Evolutionary conservation across 2,329 filamentous ascomycete species (phyloP).

Genomic region (Chaetothyriales sp.): DNA sequence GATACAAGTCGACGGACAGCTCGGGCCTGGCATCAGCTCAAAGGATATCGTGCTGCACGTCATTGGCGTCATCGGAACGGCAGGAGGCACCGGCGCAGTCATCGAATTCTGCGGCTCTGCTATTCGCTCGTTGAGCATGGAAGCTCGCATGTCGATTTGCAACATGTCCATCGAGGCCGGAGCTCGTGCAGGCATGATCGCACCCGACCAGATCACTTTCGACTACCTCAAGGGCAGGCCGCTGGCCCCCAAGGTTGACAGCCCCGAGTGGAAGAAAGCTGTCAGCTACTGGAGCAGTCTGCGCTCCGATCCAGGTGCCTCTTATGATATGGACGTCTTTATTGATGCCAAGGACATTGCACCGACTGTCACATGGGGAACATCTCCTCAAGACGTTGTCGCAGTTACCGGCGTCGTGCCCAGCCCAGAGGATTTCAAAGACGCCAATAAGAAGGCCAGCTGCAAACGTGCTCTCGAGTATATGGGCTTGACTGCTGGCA

Average conservation of each 20-base stretch:
- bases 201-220: slow-evolving; percentile 84
- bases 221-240: slow-evolving; percentile 88
- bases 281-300: slow-evolving; percentile 75
- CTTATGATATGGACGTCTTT: slow-evolving; percentile 77
- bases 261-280: slow-evolving; percentile 79
- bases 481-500: slow-evolving; percentile 82
- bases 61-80: slow-evolving; percentile 87
- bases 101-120: slow-evolving; percentile 97
- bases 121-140: slow-evolving; percentile 79
- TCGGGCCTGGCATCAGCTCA: slow-evolving; percentile 80
- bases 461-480: slow-evolving; percentile 79
- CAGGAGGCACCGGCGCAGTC: slow-evolving; percentile 82
- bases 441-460: slow-evolving; percentile 62
- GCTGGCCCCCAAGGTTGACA: slow-evolving; percentile 69
- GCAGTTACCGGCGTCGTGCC: slow-evolving; percentile 85
- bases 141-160: slow-evolving; percentile 97
- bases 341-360: slow-evolving; percentile 86
- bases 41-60: slow-evolving; percentile 90
- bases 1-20: slow-evolving; percentile 81
- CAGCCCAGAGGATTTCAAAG: slow-evolving; percentile 70
- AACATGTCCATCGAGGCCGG: slow-evolving; percentile 98
- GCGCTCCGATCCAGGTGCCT: slow-evolving; percentile 71
- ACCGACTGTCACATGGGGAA: slow-evolving; percentile 93
- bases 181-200: slow-evolving; percentile 90
- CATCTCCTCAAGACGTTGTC: slow-evolving; percentile 89